Base-by-base conservation (phyloP, 1,139 yeast species). In the Meyerozyma athensensis region DNA sequence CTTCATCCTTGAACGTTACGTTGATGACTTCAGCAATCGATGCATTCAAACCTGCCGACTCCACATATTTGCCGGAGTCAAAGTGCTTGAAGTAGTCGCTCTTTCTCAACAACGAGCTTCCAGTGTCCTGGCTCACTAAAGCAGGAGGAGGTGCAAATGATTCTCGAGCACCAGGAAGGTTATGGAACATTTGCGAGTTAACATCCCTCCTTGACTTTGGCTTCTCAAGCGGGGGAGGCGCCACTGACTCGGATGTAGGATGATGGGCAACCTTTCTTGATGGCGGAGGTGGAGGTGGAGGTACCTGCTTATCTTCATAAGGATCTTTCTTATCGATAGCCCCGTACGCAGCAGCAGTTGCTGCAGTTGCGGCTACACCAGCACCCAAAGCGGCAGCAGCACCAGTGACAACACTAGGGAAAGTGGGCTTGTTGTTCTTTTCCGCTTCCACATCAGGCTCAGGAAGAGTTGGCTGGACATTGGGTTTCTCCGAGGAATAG, bases 11-110 rank as follows among this genome's bases (percentile, higher is more conserved):
- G 55, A 81, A 79, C 16, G 73, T 70, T 4, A 86, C 94, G 54
- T 81, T 84, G 44, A 86, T 69, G n/a, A 84, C 79, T 58, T 87
- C 96, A 10, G 90, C 90, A 44, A 86, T 64, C 26, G 94, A 81
- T 1, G 87, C 78, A 52, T 82, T 82, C 50, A 87, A 67, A 2
- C 94, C 95, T n/a, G 67, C 56, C 3, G 72, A 66, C 37, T 73
- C 74, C 10, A 79, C 75, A 19, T 46, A 48, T 18, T 43, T 43
- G 8, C 53, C 41, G n/a, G 55, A 39, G 22, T 56, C 64, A 39
- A 59, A 59, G 42, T 66, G 94, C 49, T 72, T 75, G 54, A 75
- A 73, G 31, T 61, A 49, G 16, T 61, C 68, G 26, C 42, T 53
- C 35, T 59, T 63, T 41, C 54, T 56, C 50, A 50, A 56, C 34